Conservation (phyloP, 2,329 filamentous ascomycete genomes). For the Ceratocystis diversiconidia region DNA sequence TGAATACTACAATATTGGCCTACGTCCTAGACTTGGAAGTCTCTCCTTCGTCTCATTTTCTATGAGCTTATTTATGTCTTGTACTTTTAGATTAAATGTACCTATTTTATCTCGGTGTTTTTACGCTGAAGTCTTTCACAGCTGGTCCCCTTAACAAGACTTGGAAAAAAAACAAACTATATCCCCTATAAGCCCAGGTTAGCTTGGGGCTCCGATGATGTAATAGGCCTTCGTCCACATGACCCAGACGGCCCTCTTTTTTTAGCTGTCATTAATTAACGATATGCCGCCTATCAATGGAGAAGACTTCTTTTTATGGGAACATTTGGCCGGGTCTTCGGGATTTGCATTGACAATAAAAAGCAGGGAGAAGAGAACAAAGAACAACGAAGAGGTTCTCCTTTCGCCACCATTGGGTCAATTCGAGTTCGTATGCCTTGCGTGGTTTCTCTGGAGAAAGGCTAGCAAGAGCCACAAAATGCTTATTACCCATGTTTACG, state of each 20-base stretch:
- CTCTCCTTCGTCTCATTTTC: not conserved
- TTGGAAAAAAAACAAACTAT: not conserved
- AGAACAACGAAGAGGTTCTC: not conserved
- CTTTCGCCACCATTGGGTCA: not conserved
- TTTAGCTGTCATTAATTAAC: not conserved
- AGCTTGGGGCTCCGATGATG: not conserved
- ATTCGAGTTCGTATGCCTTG: not conserved
- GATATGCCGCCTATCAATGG: not conserved
- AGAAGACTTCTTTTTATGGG: not conserved
- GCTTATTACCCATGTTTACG: not conserved
- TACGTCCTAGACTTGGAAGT: not conserved
- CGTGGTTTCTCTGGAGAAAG: not conserved
- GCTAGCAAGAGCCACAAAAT: not conserved
- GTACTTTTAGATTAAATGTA: not conserved
- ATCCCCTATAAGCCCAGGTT: not conserved
- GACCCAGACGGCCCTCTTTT: not conserved
- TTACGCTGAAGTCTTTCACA: not conserved
- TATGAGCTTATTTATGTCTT: slow-evolving; percentile 6
- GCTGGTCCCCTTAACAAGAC: not conserved
- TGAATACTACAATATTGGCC: not conserved
- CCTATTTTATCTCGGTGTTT: not conserved
- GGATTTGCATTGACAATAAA: not conserved
- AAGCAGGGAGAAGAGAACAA: not conserved
- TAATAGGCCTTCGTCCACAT: not conserved
- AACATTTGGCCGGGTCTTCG: not conserved